Evolutionary conservation across 257 asterid species (phyloP).

Genomic region (Solanum bulbocastanum): DNA sequence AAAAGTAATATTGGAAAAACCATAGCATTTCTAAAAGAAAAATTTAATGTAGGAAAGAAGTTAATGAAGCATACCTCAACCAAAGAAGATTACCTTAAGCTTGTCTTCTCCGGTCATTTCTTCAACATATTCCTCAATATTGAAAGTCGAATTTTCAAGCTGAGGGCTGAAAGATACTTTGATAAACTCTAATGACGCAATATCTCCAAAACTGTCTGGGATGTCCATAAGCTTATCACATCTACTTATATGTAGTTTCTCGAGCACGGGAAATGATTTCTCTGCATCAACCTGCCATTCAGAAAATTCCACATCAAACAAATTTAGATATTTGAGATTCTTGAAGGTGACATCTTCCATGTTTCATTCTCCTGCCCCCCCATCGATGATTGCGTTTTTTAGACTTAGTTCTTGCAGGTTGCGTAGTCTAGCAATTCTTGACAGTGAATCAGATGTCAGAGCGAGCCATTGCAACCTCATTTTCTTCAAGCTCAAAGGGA

Average conservation of each 20-base stretch:
- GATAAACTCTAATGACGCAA: not conserved
- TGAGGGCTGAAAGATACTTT: fast-evolving
- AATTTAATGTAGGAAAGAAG: too few relatives aligned
- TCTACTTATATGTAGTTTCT: fast-evolving
- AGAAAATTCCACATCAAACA: not conserved
- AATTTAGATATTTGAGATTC: not conserved
- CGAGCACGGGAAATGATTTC: not conserved
- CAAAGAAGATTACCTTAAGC: not conserved
- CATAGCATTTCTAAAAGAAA: too few relatives aligned
- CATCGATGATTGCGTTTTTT: not conserved
- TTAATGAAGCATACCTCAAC: too few relatives aligned
- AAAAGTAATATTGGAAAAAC: too few relatives aligned
- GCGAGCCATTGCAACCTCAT: not conserved
- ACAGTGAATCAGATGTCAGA: not conserved
- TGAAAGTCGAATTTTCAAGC: not conserved
- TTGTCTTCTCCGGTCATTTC: not conserved
- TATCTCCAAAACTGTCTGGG: not conserved
- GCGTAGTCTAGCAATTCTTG: not conserved
- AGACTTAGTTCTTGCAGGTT: not conserved
- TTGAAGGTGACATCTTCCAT: not conserved
- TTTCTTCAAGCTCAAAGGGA: not conserved
- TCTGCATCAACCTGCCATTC: not conserved
- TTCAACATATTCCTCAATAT: not conserved
- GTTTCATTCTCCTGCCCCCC: not conserved
- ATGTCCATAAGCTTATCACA: not conserved